Evolutionary conservation across 2,329 filamentous ascomycete genomes (phyloP).

Genomic region (Scedosporium aurantiacum): DNA sequence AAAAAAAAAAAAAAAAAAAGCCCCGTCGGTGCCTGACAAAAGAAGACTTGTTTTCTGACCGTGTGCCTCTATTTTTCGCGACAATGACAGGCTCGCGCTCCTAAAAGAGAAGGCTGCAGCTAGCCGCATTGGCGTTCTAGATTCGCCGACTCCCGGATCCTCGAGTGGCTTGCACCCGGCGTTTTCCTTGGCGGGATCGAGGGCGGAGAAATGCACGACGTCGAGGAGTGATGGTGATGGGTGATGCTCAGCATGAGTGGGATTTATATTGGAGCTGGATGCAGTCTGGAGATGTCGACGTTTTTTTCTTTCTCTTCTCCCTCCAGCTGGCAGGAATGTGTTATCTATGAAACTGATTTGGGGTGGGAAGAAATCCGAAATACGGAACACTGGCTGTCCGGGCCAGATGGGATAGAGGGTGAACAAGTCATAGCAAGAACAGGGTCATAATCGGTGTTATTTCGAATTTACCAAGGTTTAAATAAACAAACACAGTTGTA

Average conservation of each 20-base stretch:
- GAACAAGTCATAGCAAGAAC: too few species aligned
- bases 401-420: too few species aligned
- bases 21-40: not conserved
- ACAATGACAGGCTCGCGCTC: constrained; percentile 28
- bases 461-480: too few species aligned
- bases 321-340: too few species aligned
- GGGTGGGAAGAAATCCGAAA: too few species aligned
- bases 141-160: constrained; percentile 10
- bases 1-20: too few species aligned
- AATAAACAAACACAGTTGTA: too few species aligned
- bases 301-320: too few species aligned
- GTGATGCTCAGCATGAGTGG: not conserved
- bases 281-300: too few species aligned
- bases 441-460: too few species aligned
- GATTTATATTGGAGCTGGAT: not conserved
- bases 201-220: not conserved
- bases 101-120: constrained; percentile 42
- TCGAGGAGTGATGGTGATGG: not conserved
- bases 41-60: not conserved
- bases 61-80: not conserved
- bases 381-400: too few species aligned
- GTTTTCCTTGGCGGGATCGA: not conserved
- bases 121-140: constrained; percentile 34
- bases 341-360: too few species aligned
- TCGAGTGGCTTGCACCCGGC: not conserved